A percentile compares a stretch with the other conserved stretches of the same genome.
Conservation (phyloP, 177 flowering plant species). For the Vitis hybrid region DNA sequence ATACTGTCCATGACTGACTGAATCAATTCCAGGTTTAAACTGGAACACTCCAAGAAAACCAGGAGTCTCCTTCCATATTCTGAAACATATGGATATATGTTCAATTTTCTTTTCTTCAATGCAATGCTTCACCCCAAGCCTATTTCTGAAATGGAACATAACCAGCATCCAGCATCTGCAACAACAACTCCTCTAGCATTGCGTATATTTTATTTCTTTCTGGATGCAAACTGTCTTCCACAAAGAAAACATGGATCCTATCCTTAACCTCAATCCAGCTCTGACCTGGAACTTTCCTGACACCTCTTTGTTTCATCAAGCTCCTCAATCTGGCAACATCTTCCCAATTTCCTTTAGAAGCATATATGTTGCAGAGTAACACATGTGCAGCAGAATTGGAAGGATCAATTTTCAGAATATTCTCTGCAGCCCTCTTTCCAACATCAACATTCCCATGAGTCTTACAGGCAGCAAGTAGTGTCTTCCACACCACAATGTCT, state of each 20-base stretch:
- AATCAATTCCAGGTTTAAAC: no score
- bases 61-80: no score
- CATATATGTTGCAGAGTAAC: slow-evolving; percentile 57
- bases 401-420: slow-evolving; percentile 55
- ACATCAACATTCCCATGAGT: slow-evolving; percentile 45
- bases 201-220: slow-evolving; percentile 40
- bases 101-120: not conserved
- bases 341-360: slow-evolving; percentile 48
- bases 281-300: slow-evolving; percentile 58
- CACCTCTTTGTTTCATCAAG: slow-evolving; percentile 48
- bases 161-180: slow-evolving; percentile 47
- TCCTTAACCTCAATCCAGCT: slow-evolving; percentile 67
- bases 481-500: slow-evolving; percentile 62
- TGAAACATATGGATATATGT: not conserved
- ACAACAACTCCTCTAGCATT: slow-evolving; percentile 36
- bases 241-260: slow-evolving; percentile 46
- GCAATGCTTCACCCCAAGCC: not conserved
- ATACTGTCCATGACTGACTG: no score
- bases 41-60: no score
- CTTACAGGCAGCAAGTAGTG: slow-evolving; percentile 65
- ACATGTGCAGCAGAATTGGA: slow-evolving; percentile 58
- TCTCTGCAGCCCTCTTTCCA: slow-evolving; percentile 57
- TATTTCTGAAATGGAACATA: slow-evolving; percentile 20
- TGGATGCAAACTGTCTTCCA: slow-evolving; percentile 50
- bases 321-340: slow-evolving; percentile 48